These are phyloP conservation scores for Neostapfia colusana DNA, from an alignment of 176 grass and related monocot species.

Conservation along the genomic window DNA sequence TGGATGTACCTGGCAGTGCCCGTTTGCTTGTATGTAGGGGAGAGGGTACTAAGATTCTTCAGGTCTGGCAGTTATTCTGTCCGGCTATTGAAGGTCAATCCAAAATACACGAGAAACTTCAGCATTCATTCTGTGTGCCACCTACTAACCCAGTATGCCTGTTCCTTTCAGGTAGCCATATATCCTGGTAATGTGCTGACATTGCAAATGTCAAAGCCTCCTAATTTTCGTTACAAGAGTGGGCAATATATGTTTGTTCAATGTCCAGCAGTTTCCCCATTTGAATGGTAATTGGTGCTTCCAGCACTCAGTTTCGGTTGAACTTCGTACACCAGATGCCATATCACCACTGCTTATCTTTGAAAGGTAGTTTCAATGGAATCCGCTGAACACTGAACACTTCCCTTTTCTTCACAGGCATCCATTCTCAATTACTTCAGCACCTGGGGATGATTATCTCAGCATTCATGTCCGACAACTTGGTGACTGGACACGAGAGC, in stretches of 20 bases:
- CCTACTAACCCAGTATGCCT: slow-evolving; percentile 25
- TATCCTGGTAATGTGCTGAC: slow-evolving; percentile 97
- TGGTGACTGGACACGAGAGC: slow-evolving; percentile 95
- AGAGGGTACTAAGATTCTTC: slow-evolving; percentile 83
- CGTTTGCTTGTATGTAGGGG: slow-evolving; percentile 79
- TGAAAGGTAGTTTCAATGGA: not conserved
- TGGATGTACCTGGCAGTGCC: slow-evolving; percentile 99
- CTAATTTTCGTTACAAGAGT: slow-evolving; percentile 85
- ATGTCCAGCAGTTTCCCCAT: slow-evolving; percentile 89
- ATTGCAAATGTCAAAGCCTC: slow-evolving; percentile 90
- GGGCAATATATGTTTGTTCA: slow-evolving; percentile 99
- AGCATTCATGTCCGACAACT: slow-evolving; percentile 97
- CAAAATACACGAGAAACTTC: slow-evolving; percentile 27
- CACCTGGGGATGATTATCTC: slow-evolving; percentile 84
- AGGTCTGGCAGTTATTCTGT: slow-evolving; percentile 93
- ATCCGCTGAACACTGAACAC: slow-evolving; percentile 11
- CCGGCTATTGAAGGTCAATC: slow-evolving; percentile 73
- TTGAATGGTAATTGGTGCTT: slow-evolving; percentile 76
- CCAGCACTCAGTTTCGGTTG: not conserved
- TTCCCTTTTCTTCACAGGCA: slow-evolving; percentile 61
- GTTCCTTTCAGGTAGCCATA: slow-evolving; percentile 73
- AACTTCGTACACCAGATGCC: not conserved
- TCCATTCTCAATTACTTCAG: slow-evolving; percentile 98
- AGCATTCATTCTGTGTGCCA: slow-evolving; percentile 22
- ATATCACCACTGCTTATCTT: not conserved